Conservation (phyloP, 495 filamentous ascomycete species). For the Penicillium mononematosum region DNA sequence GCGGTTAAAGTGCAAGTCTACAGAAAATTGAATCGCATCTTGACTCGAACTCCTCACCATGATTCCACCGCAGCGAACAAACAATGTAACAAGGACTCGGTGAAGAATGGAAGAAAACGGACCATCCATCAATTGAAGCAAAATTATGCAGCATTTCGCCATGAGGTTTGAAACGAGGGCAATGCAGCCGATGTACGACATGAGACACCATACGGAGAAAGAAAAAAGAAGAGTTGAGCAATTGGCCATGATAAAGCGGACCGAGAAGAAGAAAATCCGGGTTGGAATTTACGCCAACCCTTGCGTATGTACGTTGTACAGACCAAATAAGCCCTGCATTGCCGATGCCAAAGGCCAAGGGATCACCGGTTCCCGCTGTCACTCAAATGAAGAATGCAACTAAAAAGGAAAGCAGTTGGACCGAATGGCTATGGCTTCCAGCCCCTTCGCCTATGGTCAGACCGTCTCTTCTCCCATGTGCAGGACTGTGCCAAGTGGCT, state of each 20-base stretch:
- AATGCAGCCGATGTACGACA: neutral
- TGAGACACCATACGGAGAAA: neutral
- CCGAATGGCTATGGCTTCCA: constrained; percentile 13
- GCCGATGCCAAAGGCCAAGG: constrained; percentile 17
- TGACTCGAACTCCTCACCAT: neutral
- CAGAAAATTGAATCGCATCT: constrained; percentile 10
- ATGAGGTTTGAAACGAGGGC: constrained; percentile 3
- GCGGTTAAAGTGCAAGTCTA: constrained; percentile 20
- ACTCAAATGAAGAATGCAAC: constrained; percentile 15
- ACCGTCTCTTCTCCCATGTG: constrained; percentile 16
- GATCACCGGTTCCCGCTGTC: constrained; percentile 29
- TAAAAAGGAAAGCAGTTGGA: constrained; percentile 6
- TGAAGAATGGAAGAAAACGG: neutral
- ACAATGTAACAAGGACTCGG: constrained; percentile 13
- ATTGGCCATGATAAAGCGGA: neutral
- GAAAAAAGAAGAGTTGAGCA: constrained; percentile 4
- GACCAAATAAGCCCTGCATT: constrained; percentile 22
- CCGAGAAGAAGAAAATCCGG: neutral
- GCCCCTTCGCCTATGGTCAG: constrained; percentile 2
- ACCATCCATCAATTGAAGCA: neutral
- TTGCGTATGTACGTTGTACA: constrained; percentile 11
- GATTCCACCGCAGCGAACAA: neutral
- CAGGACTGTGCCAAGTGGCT: constrained; percentile 24
- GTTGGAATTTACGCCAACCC: constrained; percentile 15
- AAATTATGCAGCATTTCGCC: neutral